Conservation (phyloP, 208 protist genomes). For the Naegleria gruberi region DNA sequence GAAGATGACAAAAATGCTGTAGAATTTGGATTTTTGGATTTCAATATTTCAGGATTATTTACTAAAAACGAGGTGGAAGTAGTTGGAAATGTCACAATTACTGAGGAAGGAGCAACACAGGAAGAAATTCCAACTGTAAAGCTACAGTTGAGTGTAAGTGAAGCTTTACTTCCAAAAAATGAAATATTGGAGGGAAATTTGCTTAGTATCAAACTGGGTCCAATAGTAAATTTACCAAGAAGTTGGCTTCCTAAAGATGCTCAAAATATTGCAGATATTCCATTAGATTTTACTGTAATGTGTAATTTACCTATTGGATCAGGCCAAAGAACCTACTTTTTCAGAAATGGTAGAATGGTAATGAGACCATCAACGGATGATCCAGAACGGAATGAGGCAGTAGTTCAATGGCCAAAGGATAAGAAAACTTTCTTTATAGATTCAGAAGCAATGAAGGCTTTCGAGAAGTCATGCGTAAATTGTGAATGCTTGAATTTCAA, state of each 20-base stretch:
- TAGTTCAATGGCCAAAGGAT: not conserved
- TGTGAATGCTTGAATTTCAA: not conserved
- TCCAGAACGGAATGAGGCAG: not conserved
- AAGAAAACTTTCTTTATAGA: not conserved
- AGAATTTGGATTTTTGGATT: not conserved
- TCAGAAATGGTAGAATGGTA: not conserved
- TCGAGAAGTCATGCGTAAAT: not conserved
- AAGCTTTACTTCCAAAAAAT: not conserved
- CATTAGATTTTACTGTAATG: not conserved
- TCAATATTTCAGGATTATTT: not conserved
- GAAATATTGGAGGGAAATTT: not conserved
- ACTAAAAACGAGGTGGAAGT: not conserved
- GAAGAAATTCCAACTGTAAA: not conserved
- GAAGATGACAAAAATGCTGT: not conserved
- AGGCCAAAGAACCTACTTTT: not conserved
- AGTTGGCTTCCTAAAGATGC: not conserved
- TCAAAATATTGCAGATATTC: not conserved
- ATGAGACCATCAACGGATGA: not conserved
- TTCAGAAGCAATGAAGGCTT: not conserved
- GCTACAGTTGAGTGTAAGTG: not conserved
- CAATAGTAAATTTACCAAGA: not conserved
- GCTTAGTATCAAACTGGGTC: not conserved
- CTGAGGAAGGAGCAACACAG: not conserved
- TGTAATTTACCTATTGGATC: not conserved
- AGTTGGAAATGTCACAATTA: not conserved